Percentiles rank a stretch among this genome's conserved stretches.
Evolutionary conservation across 805 yeast genomes (phyloP).

Genomic region (Spathaspora arborariae): DNA sequence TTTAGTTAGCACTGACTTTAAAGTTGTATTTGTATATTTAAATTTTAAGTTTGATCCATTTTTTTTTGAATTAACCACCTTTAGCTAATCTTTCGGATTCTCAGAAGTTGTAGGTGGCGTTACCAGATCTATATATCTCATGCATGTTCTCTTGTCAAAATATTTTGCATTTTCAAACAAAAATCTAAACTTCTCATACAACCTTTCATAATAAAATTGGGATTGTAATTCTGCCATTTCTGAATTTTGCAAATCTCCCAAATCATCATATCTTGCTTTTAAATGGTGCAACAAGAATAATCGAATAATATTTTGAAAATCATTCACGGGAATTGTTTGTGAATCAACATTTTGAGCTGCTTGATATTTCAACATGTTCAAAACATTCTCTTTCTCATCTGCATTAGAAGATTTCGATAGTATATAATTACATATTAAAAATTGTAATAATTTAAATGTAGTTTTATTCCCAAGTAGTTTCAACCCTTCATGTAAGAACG

Average conservation of each 20-base stretch:
- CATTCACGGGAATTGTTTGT: constrained; percentile 6
- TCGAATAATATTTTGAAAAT: constrained; percentile 17
- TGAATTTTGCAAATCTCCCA: constrained; percentile 19
- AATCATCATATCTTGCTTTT: constrained; percentile 9
- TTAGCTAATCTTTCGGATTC: not conserved
- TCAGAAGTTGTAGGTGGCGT: not conserved
- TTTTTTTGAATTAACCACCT: not conserved
- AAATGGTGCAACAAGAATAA: constrained; percentile 17
- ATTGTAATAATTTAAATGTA: not conserved
- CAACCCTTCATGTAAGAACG: not conserved
- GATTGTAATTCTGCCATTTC: constrained; percentile 18
- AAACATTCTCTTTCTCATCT: not conserved
- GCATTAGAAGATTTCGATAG: not conserved
- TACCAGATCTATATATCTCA: not conserved
- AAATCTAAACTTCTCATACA: constrained; percentile 9
- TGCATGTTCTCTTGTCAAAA: not conserved
- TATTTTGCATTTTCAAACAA: constrained; percentile 4
- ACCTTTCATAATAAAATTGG: constrained; percentile 7
- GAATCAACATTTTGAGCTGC: constrained; percentile 1
- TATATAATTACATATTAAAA: constrained; percentile 1
- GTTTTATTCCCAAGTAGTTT: not conserved
- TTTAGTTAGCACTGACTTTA: not conserved
- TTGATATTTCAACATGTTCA: not conserved
- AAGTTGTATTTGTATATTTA: constrained; percentile 4
- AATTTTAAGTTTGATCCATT: constrained; percentile 1